A percentile compares a stretch with the other conserved stretches of the same genome.
These are phyloP conservation scores for Boletus patriciae DNA, from an alignment of 768 basidiomycete species.

Conservation along the genomic window DNA sequence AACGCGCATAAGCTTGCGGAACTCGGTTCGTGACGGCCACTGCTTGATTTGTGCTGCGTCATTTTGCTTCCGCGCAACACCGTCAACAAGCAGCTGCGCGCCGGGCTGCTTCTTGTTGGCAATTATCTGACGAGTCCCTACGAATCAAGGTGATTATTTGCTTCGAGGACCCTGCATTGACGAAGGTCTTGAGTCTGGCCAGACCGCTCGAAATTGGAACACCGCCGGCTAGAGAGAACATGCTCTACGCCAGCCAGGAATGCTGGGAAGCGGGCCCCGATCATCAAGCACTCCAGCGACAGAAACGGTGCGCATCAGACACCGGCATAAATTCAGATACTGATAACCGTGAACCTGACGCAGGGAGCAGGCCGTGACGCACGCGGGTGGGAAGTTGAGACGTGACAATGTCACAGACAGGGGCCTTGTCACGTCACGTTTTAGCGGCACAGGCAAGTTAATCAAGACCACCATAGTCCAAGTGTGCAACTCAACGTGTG, in stretches of 20 bases:
- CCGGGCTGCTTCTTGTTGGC: neutral
- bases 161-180: neutral
- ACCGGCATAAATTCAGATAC: neutral
- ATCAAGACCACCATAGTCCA: constrained; percentile 27
- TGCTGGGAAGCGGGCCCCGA: neutral
- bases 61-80: constrained; percentile 19
- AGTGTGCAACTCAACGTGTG: constrained; percentile 33
- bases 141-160: constrained; percentile 6
- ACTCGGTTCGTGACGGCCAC: constrained; percentile 17
- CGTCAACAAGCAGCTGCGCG: neutral
- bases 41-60: constrained; percentile 3
- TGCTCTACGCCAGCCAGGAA: neutral
- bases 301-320: constrained; percentile 1
- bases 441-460: constrained; percentile 29
- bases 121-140: neutral
- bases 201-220: constrained; percentile 16
- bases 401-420: constrained; percentile 31
- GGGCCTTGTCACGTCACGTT: constrained; percentile 31
- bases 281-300: neutral
- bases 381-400: constrained; percentile 7
- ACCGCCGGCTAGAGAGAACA: constrained; percentile 1
- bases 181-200: neutral
- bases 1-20: constrained; percentile 22
- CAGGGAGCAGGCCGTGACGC: neutral
- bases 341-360: neutral